phyloP scores from a whole-genome alignment of 441 rosid genomes.

The Euphorbia corollata region DNA sequence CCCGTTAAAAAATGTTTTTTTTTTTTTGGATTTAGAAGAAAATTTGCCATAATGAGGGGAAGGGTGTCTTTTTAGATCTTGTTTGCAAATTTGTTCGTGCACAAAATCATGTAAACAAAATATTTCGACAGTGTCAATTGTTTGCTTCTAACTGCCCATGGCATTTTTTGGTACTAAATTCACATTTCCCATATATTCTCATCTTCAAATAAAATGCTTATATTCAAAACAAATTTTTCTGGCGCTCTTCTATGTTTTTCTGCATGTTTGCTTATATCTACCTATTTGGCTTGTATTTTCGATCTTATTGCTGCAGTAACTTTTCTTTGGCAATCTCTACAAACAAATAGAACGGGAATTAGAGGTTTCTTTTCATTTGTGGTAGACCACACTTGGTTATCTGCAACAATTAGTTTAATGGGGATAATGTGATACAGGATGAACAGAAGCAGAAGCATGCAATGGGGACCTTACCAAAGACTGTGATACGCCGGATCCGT shows the following conservation, averaged over 20 bases:
- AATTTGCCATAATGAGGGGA: too few species aligned
- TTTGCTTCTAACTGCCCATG: background rate
- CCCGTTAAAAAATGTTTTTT: too few species aligned
- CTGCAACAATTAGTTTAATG: too few species aligned
- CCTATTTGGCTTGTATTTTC: background rate
- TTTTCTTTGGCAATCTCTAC: background rate
- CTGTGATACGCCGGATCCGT: conserved; percentile 43
- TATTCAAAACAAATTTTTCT: background rate
- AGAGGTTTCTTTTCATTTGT: background rate
- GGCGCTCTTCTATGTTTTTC: background rate
- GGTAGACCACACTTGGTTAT: too few species aligned
- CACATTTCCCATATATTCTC: background rate
- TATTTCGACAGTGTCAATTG: too few species aligned
- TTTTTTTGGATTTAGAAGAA: too few species aligned
- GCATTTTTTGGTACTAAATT: background rate
- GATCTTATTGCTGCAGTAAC: background rate
- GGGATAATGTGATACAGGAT: conserved; percentile 42
- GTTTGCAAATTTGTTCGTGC: background rate
- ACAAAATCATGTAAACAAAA: background rate
- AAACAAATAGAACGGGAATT: background rate
- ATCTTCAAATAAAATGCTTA: background rate
- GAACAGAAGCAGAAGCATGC: conserved; percentile 36
- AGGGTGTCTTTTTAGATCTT: too few species aligned
- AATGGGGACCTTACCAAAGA: conserved; percentile 42
- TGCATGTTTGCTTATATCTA: too few species aligned